Conservation (phyloP, 805 yeast species). For the Saccharomycopsis sp. region DNA sequence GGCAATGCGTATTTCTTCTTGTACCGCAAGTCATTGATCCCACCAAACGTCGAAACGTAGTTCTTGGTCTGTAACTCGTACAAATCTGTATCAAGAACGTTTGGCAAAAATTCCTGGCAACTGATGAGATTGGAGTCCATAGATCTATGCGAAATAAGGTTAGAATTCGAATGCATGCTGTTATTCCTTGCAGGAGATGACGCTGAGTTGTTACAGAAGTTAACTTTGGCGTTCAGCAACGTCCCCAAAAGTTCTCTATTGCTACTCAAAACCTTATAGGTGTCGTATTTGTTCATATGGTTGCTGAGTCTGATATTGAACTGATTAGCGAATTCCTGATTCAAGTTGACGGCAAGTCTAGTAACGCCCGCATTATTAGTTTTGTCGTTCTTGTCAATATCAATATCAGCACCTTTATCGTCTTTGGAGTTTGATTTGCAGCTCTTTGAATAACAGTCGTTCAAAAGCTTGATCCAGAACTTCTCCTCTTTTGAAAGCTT, state of each 20-base stretch:
- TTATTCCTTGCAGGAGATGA: background rate
- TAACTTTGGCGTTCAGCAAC: background rate
- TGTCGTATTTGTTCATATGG: constrained; percentile 11
- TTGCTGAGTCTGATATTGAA: constrained; percentile 14
- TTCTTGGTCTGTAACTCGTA: constrained; percentile 8
- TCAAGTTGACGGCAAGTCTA: constrained; percentile 3
- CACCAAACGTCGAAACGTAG: constrained; percentile 10
- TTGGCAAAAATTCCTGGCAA: constrained; percentile 10
- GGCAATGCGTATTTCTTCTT: constrained; percentile 21
- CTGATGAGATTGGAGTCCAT: background rate
- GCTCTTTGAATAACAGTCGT: constrained; percentile 11
- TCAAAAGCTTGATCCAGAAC: constrained; percentile 19
- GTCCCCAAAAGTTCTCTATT: constrained; percentile 4
- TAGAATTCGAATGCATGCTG: background rate
- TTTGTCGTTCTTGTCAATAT: background rate
- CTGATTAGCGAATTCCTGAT: constrained; percentile 15
- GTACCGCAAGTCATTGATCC: constrained; percentile 14
- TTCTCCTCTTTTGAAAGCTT: constrained; percentile 18
- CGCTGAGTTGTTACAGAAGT: background rate
- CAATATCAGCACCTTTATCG: background rate
- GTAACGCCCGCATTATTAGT: background rate
- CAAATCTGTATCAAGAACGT: constrained; percentile 12
- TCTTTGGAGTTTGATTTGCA: background rate
- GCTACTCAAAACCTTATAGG: constrained; percentile 7
- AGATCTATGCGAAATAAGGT: background rate